Conservation (phyloP, 352 stramenopile genomes). For the Pythium rhizo-oryzae region DNA sequence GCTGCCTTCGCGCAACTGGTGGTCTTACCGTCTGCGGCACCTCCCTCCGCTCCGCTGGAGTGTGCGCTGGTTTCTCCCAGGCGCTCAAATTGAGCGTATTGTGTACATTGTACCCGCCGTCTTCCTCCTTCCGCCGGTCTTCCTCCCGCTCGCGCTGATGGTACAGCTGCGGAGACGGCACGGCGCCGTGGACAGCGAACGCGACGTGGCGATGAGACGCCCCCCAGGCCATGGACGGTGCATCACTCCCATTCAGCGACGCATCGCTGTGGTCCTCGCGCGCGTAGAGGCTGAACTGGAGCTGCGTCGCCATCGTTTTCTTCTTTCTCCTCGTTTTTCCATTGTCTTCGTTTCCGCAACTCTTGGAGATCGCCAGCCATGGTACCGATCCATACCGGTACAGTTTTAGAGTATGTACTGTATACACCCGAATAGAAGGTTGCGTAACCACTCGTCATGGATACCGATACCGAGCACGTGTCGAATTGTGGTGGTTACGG, state of each 20-base stretch:
- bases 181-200: slow-evolving; percentile 48
- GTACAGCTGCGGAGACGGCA: slow-evolving; percentile 46
- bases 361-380: slow-evolving; percentile 4
- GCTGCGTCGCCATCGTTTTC: slow-evolving; percentile 28
- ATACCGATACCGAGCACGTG: too few species aligned
- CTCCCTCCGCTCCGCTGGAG: not conserved
- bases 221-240: not conserved
- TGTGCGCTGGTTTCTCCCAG: not conserved
- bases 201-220: slow-evolving; percentile 36
- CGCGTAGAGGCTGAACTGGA: slow-evolving; percentile 29
- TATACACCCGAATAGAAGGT: slow-evolving; percentile 5
- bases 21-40: not conserved
- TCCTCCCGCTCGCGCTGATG: slow-evolving; percentile 15
- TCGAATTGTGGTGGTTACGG: too few species aligned
- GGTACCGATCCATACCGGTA: slow-evolving; percentile 15
- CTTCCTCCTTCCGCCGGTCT: not conserved
- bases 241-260: not conserved
- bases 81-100: not conserved
- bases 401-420: not conserved
- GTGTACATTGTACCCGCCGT: not conserved
- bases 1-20: not conserved
- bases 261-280: not conserved
- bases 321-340: not conserved
- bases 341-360: not conserved
- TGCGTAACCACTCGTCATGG: slow-evolving; percentile 13